Percentiles rank a stretch among this genome's conserved stretches.
Evolutionary conservation across 805 yeast species (phyloP).

Genomic region (Zygoascus tannicola): DNA sequence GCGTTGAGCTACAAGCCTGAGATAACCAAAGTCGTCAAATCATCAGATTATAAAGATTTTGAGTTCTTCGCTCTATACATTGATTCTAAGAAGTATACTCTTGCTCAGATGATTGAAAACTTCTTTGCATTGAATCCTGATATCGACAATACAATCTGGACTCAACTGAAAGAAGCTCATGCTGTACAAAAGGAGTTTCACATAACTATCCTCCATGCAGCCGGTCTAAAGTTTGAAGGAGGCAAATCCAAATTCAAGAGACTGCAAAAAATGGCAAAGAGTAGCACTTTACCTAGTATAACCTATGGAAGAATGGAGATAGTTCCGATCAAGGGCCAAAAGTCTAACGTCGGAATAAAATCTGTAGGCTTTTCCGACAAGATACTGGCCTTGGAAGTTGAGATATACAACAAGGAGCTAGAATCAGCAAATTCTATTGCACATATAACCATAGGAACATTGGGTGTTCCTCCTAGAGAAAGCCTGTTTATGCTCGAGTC

Average conservation of each 20-base stretch:
- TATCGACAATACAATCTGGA: constrained; percentile 8
- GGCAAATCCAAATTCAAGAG: constrained; percentile 1
- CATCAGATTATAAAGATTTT: neutral
- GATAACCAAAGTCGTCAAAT: constrained; percentile 30
- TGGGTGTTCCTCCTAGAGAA: constrained; percentile 40
- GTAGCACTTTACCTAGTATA: neutral
- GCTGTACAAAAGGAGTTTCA: constrained; percentile 21
- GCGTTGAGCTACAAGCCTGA: constrained; percentile 52
- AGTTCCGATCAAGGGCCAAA: neutral
- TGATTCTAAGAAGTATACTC: neutral
- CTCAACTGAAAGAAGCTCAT: constrained; percentile 7
- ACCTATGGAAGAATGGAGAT: constrained; percentile 1
- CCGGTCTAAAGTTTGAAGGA: neutral
- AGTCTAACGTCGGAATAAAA: neutral
- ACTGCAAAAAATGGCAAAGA: neutral
- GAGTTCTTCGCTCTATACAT: constrained; percentile 4
- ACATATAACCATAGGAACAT: constrained; percentile 71
- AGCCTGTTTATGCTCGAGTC: constrained; percentile 36
- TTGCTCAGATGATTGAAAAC: constrained; percentile 15
- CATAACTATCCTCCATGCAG: constrained; percentile 27
- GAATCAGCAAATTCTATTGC: constrained; percentile 37
- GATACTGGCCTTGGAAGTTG: constrained; percentile 44
- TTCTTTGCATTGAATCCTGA: constrained; percentile 12
- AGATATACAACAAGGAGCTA: constrained; percentile 20
- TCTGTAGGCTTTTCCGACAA: neutral